phyloP scores from a whole-genome alignment of 805 yeast genomes.

The Myxozyma neglecta region DNA sequence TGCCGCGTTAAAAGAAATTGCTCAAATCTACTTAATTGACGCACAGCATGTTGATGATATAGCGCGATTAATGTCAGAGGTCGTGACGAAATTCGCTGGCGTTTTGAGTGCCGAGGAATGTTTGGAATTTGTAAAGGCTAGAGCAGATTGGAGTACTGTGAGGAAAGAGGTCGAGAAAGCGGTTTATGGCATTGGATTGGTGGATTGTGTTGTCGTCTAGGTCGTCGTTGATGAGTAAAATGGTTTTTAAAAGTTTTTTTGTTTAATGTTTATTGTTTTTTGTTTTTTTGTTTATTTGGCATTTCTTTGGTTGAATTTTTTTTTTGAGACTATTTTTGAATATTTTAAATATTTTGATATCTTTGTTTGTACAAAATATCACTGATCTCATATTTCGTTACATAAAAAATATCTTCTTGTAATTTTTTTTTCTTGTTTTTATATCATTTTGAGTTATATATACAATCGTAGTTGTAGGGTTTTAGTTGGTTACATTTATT shows the following conservation, averaged over 20 bases:
- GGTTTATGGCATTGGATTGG: slow-evolving; percentile 80
- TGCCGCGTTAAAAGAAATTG: slow-evolving; percentile 78
- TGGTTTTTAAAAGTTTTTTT: neutral
- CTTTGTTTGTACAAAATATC: too few species aligned
- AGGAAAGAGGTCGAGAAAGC: slow-evolving; percentile 83
- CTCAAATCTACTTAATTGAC: slow-evolving; percentile 74
- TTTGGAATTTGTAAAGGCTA: slow-evolving; percentile 83
- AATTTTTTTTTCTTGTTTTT: too few species aligned
- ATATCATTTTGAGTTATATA: too few species aligned
- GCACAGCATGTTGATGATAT: slow-evolving; percentile 76
- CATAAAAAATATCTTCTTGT: too few species aligned
- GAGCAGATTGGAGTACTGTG: slow-evolving; percentile 82
- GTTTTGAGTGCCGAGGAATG: slow-evolving; percentile 89
- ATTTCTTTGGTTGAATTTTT: too few species aligned
- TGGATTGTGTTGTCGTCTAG: slow-evolving; percentile 56
- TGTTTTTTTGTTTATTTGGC: too few species aligned
- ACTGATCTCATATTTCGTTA: too few species aligned
- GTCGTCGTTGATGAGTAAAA: neutral
- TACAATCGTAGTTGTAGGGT: too few species aligned
- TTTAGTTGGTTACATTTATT: too few species aligned
- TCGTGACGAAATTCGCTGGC: slow-evolving; percentile 76
- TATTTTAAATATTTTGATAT: too few species aligned
- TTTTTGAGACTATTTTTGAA: too few species aligned
- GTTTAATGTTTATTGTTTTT: too few species aligned
- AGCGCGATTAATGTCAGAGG: slow-evolving; percentile 79